A percentile compares a stretch with the other conserved stretches of the same genome.
These are phyloP conservation scores for Chlamydomonas eustigma DNA, from an alignment of 139 green algal species.

Conservation along the genomic window DNA sequence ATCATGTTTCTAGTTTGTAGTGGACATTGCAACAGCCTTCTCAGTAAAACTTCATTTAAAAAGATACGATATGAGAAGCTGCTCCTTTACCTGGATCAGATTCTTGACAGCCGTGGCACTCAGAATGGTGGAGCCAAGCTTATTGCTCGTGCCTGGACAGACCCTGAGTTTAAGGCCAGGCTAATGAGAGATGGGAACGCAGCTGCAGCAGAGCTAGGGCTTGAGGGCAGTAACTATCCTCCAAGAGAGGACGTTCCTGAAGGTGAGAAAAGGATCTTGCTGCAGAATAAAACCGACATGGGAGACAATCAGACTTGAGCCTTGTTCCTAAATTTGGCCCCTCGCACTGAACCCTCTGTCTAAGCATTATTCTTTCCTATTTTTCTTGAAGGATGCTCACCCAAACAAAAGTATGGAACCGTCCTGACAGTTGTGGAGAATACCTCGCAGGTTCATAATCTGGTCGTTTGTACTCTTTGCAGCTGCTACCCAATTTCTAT, in stretches of 20 bases:
- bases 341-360: too few species aligned
- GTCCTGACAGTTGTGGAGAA: conserved; percentile 48
- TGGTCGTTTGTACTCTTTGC: conserved; percentile 57
- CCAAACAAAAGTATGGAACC: too few species aligned
- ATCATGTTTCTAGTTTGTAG: too few species aligned
- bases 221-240: conserved; percentile 24
- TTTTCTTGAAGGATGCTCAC: too few species aligned
- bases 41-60: too few species aligned
- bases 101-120: conserved; percentile 20
- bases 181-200: conserved; percentile 24
- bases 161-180: conserved; percentile 42
- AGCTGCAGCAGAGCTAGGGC: conserved; percentile 40
- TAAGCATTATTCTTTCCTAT: too few species aligned
- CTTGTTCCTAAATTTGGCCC: too few species aligned
- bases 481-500: conserved; percentile 42
- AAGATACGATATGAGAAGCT: too few species aligned
- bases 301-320: too few species aligned
- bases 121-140: conserved; percentile 18
- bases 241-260: conserved; percentile 6
- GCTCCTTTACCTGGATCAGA: too few species aligned
- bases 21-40: too few species aligned
- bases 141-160: conserved; percentile 41
- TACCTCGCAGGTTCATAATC: conserved; percentile 39
- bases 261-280: neutral
- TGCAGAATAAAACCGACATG: too few species aligned